These are phyloP conservation scores for Malus domestica DNA, from an alignment of 306 rosid species.

Conservation along the genomic window DNA sequence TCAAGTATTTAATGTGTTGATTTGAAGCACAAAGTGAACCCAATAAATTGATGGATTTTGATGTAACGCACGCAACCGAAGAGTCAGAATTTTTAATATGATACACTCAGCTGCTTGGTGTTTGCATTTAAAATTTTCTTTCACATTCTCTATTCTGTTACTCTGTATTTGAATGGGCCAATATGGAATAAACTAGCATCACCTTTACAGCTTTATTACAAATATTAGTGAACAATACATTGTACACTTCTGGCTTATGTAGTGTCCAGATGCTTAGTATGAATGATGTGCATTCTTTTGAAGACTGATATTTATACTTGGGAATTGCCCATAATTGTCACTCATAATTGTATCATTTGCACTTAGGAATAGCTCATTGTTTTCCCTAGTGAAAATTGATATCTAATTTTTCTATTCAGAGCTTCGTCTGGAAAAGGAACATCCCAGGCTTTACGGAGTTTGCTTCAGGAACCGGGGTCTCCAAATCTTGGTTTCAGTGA, in stretches of 20 bases:
- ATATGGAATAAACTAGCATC: not conserved
- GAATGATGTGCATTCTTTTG: not conserved
- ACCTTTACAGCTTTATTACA: too few species aligned
- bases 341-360: not conserved
- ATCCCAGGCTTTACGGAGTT: conserved; percentile 73
- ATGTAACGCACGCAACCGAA: too few species aligned
- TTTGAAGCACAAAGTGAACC: too few species aligned
- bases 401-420: conserved; percentile 41
- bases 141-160: not conserved
- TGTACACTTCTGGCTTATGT: too few species aligned
- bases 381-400: not conserved
- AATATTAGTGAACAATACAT: too few species aligned
- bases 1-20: too few species aligned
- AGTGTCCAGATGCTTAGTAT: not conserved
- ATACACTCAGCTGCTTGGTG: too few species aligned
- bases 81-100: too few species aligned
- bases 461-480: conserved; percentile 52
- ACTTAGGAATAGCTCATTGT: not conserved
- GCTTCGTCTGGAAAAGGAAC: conserved; percentile 78
- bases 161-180: not conserved
- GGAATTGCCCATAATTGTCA: not conserved
- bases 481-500: conserved; percentile 56
- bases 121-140: not conserved
- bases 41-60: too few species aligned
- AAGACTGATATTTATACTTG: not conserved